phyloP scores from a whole-genome alignment of 2,329 filamentous ascomycete genomes.

The Colletotrichum agaves region DNA sequence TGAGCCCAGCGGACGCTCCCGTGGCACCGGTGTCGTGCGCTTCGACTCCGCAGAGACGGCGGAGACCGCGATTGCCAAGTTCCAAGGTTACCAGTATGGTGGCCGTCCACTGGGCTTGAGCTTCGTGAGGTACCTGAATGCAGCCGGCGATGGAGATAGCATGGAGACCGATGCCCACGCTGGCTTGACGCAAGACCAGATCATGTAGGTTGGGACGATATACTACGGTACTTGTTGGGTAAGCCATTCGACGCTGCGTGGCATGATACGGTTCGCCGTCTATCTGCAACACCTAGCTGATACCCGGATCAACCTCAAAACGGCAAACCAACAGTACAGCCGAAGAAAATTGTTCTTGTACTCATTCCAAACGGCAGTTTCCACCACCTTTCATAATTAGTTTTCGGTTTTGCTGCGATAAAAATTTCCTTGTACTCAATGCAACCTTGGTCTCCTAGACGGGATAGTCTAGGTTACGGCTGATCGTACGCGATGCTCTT shows the following conservation, averaged over 20 bases:
- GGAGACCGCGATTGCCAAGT: conserved; percentile 95
- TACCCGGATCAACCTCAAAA: neutral
- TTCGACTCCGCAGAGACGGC: conserved; percentile 87
- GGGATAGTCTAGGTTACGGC: neutral
- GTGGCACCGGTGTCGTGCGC: conserved; percentile 95
- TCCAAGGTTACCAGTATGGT: conserved; percentile 97
- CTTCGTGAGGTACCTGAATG: conserved; percentile 91
- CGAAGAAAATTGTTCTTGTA: conserved; percentile 13
- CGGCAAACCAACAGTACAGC: neutral
- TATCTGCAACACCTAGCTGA: neutral
- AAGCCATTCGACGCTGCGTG: neutral
- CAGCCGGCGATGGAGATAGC: conserved; percentile 68
- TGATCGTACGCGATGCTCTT: neutral
- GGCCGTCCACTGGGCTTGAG: conserved; percentile 92
- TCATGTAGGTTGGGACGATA: conserved; percentile 73
- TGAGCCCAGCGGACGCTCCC: conserved; percentile 93
- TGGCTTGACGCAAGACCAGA: conserved; percentile 94
- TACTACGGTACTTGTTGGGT: too few species aligned
- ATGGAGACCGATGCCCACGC: conserved; percentile 86
- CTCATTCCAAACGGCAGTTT: neutral
- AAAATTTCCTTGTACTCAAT: conserved; percentile 8
- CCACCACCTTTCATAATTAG: neutral
- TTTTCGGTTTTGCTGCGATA: conserved; percentile 8
- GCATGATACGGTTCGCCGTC: neutral
- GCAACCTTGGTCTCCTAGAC: neutral